Percentiles rank a stretch among this genome's conserved stretches.
Conservation (phyloP, 306 rosid genomes). For the Vicia sativa region DNA sequence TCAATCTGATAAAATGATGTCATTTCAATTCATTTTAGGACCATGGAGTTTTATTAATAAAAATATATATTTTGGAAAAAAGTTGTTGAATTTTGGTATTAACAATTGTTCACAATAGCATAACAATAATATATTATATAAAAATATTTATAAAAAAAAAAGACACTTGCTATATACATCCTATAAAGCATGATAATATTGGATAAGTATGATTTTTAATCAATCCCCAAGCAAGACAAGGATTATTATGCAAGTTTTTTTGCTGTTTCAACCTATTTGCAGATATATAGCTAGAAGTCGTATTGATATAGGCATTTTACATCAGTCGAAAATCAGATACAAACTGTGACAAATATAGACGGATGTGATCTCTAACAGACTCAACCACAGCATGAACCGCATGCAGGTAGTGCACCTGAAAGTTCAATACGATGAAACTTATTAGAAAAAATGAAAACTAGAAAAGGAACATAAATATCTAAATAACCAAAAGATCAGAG, state of each 20-base stretch:
- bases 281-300: not conserved
- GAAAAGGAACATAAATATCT: not conserved
- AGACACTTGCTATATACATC: not conserved
- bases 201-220: not conserved
- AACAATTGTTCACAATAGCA: no score
- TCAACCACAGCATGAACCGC: conserved; percentile 98
- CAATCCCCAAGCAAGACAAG: not conserved
- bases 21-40: no score
- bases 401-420: conserved; percentile 88
- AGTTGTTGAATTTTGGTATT: no score
- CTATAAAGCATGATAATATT: not conserved
- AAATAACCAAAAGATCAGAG: not conserved
- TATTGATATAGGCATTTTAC: conserved; percentile 7
- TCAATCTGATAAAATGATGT: no score
- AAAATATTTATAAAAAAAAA: not conserved
- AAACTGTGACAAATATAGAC: conserved; percentile 6
- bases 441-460: conserved; percentile 18
- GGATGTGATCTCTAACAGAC: conserved; percentile 11
- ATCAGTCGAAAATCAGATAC: conserved; percentile 30
- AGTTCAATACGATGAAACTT: conserved; percentile 21
- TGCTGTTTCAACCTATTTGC: conserved; percentile 4
- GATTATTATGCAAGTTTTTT: not conserved
- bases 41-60: no score
- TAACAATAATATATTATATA: no score
- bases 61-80: no score